phyloP scores from a whole-genome alignment of 192 early-diverging fungal genomes.

The Backusella morwellensis region DNA sequence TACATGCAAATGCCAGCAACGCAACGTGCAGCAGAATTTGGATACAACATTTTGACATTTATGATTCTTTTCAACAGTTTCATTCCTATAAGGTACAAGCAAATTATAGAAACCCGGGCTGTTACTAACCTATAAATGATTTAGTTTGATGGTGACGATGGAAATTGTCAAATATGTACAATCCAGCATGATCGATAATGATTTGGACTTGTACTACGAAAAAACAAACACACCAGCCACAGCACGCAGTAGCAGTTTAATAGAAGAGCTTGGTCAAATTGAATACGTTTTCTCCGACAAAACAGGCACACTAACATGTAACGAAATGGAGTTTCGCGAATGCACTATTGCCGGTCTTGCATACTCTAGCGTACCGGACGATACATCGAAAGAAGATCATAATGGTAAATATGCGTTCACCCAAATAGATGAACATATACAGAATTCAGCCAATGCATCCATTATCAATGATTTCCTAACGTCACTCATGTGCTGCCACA shows the following conservation, averaged over 20 bases:
- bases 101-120: not conserved
- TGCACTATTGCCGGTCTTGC: slow-evolving; percentile 88
- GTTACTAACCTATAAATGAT: not conserved
- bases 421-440: slow-evolving; percentile 56
- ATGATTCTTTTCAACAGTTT: slow-evolving; percentile 98
- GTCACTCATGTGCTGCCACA: slow-evolving; percentile 88
- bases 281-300: slow-evolving; percentile 68
- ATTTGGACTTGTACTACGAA: slow-evolving; percentile 97
- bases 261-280: slow-evolving; percentile 92
- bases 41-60: slow-evolving; percentile 91
- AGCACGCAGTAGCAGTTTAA: slow-evolving; percentile 80
- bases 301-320: slow-evolving; percentile 35
- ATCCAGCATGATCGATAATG: slow-evolving; percentile 83
- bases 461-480: slow-evolving; percentile 89
- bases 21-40: slow-evolving; percentile 55
- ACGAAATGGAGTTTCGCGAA: slow-evolving; percentile 72
- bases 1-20: slow-evolving; percentile 41
- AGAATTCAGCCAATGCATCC: slow-evolving; percentile 48
- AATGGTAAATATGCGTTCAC: slow-evolving; percentile 61
- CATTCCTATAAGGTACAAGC: slow-evolving; percentile 84
- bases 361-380: slow-evolving; percentile 84
- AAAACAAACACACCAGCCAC: slow-evolving; percentile 88
- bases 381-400: slow-evolving; percentile 57
- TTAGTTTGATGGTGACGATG: slow-evolving; percentile 97
- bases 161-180: slow-evolving; percentile 95